Evolutionary conservation across 2,329 filamentous ascomycete species (phyloP), one percentile per base, ranked within the genome.

Genomic region (Pseudopithomyces chartarum): DNA sequence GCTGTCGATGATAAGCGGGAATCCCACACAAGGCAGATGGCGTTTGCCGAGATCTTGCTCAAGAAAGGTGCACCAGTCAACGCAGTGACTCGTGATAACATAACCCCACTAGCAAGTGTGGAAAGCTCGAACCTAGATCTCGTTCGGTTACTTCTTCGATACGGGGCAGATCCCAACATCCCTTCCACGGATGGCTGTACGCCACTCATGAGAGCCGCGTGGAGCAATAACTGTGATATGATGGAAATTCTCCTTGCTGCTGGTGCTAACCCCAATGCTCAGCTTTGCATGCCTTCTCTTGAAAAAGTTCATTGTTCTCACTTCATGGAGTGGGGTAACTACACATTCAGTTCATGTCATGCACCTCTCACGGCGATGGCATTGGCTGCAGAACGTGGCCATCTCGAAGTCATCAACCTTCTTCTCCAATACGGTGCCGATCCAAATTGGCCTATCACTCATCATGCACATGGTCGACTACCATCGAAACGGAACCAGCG

Each of bases 381-480:
- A 29, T 6, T 52, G 6, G 49, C 49, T 20, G 49, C 49, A 44
- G 40, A 52, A 19, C n/a, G 49, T 13, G 38, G 32, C 3, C 38
- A 52, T 19, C 23, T 33, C 26, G 39, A n/a, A 17, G 34, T 52
- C 4, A 38, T 52, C 12, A 32, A 52, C n/a, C 49, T 52, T 8
- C 23, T 52, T 3, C 36, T 52, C 8, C n/a, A 52, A 22, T 26
- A 52, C 26, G 49, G 49, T 19, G 49, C 49, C 19, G 23, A 52
- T 33, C 49, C 49, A 29, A 52, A 52, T 22, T 10, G 17, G 11
- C 38, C 38, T 3, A 43, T 52, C 8, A 19, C 13, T 11, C 49
- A 52, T 34, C 49, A 52, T 26, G 40, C 49, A 7, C 49, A 52
- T 36, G 49, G 49, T n/a, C 10, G 49, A 36, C 26, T 52, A 22